Conservation (phyloP, 345 rosid species). For the Bruguiera parviflora region DNA sequence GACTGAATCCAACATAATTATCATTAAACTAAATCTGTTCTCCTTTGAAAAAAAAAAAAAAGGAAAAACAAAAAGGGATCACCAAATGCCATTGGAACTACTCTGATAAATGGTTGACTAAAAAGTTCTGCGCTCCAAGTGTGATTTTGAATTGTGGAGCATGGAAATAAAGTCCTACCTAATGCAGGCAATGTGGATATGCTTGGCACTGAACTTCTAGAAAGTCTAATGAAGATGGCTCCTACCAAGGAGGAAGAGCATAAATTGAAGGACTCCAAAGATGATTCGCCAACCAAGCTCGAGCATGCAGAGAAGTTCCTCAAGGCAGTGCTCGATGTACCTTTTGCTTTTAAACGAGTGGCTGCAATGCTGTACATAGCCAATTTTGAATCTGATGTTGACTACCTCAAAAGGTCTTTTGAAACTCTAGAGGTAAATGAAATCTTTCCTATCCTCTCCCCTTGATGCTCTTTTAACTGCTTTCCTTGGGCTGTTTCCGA, state of each 20-base stretch:
- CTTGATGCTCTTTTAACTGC: background rate
- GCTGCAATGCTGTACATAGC: slow-evolving; percentile 84
- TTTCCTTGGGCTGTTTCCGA: background rate
- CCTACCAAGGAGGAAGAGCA: slow-evolving; percentile 94
- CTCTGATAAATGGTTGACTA: too few species aligned
- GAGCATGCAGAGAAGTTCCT: slow-evolving; percentile 91
- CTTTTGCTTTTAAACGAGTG: slow-evolving; percentile 87
- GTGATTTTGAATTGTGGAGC: background rate
- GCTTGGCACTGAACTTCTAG: slow-evolving; percentile 95
- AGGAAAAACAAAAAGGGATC: too few species aligned
- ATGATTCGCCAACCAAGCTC: slow-evolving; percentile 73
- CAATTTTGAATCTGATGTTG: slow-evolving; percentile 88
- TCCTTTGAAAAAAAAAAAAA: too few species aligned
- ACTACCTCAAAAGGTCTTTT: slow-evolving; percentile 73
- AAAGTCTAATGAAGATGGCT: slow-evolving; percentile 88
- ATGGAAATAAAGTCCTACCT: slow-evolving; percentile 16
- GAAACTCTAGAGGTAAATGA: slow-evolving; percentile 81
- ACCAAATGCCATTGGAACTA: too few species aligned
- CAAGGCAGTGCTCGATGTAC: slow-evolving; percentile 81
- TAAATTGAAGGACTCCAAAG: slow-evolving; percentile 67
- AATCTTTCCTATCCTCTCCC: background rate
- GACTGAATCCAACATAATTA: too few species aligned
- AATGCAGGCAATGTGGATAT: slow-evolving; percentile 79
- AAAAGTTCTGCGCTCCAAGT: background rate
- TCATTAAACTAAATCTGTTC: too few species aligned